Evolutionary conservation across 495 filamentous ascomycete species (phyloP).

Genomic region (Apodospora peruviana): DNA sequence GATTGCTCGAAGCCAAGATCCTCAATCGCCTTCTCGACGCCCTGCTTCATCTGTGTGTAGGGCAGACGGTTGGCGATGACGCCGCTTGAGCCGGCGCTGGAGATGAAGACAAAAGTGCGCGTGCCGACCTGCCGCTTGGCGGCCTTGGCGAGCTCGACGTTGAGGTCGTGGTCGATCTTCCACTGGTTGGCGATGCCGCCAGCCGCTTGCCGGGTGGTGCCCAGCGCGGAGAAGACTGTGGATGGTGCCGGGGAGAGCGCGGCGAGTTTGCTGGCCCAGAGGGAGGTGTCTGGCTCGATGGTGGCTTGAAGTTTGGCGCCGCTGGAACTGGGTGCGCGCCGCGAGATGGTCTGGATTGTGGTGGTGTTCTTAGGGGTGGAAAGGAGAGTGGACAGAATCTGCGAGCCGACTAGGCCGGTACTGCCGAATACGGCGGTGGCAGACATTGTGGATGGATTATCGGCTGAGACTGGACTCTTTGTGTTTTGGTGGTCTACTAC

Average conservation of each 20-base stretch:
- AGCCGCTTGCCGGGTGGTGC: conserved; percentile 58
- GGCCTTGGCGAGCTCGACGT: conserved; percentile 60
- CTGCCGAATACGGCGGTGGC: conserved; percentile 49
- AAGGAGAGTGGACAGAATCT: conserved; percentile 54
- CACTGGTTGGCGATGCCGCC: conserved; percentile 68
- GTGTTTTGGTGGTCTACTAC: not conserved
- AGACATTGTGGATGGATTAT: conserved; percentile 15
- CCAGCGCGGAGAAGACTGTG: conserved; percentile 61
- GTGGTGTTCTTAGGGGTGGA: conserved; percentile 32
- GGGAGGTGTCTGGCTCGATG: conserved; percentile 40
- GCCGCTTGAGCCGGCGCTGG: conserved; percentile 44
- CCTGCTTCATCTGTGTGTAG: conserved; percentile 71
- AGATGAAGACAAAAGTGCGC: conserved; percentile 65
- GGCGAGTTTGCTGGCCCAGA: conserved; percentile 53
- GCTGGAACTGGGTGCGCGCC: conserved; percentile 41
- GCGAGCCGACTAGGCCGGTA: conserved; percentile 52
- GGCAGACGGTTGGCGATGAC: conserved; percentile 27
- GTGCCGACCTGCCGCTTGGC: conserved; percentile 59
- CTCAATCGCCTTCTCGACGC: conserved; percentile 72
- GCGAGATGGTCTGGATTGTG: conserved; percentile 52
- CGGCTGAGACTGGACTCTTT: not conserved
- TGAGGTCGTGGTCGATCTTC: conserved; percentile 71
- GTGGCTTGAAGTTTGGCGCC: conserved; percentile 46
- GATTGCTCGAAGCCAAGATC: conserved; percentile 65
- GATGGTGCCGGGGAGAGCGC: conserved; percentile 50